These are phyloP conservation scores for Fusarium sp. DNA, from an alignment of 2,329 filamentous ascomycete genomes.

Conservation along the genomic window DNA sequence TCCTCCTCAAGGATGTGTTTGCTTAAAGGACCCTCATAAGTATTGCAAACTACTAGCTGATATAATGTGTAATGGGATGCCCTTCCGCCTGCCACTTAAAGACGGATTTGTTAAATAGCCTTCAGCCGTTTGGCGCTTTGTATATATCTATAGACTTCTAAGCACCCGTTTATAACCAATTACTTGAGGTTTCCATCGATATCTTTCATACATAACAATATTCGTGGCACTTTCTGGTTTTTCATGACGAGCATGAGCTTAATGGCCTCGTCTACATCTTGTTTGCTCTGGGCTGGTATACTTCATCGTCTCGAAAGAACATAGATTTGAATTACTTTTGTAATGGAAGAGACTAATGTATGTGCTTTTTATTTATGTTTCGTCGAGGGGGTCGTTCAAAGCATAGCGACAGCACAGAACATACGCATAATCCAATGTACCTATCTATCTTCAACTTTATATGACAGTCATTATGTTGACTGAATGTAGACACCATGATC, in stretches of 20 bases:
- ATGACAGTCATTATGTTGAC: too few relatives aligned
- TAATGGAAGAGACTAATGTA: background rate
- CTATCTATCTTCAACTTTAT: background rate
- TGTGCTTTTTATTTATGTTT: too few relatives aligned
- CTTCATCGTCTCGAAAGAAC: background rate
- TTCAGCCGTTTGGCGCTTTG: background rate
- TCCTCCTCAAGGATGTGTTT: slow-evolving; percentile 47
- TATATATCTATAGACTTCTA: background rate
- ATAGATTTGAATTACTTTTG: too few relatives aligned
- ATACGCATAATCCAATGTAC: too few relatives aligned
- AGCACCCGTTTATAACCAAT: background rate
- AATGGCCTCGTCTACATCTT: background rate
- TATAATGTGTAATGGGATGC: slow-evolving; percentile 11
- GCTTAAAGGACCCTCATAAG: background rate
- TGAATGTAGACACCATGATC: background rate
- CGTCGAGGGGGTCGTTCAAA: too few relatives aligned
- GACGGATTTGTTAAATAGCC: background rate
- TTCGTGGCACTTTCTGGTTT: background rate
- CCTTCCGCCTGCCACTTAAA: background rate
- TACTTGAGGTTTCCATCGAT: background rate
- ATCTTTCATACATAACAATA: background rate
- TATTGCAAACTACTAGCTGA: background rate
- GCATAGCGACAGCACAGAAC: too few relatives aligned
- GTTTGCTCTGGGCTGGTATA: background rate
- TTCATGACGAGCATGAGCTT: background rate